A percentile compares a stretch with the other conserved stretches of the same genome.
These are phyloP conservation scores for Lentinula aciculospora DNA, from an alignment of 768 basidiomycete genomes.

Conservation along the genomic window DNA sequence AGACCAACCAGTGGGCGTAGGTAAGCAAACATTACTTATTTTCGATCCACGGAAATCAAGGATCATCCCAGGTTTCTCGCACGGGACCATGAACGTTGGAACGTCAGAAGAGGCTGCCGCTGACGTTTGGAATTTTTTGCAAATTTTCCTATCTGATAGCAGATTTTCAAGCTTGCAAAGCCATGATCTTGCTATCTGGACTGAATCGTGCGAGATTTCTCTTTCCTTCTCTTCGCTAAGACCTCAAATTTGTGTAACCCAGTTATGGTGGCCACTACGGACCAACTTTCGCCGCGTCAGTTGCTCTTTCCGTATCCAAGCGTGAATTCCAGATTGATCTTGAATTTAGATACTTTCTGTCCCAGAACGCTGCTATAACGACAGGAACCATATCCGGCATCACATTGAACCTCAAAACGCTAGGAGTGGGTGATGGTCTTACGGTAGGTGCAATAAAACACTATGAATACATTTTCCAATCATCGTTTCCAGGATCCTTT, in stretches of 20 bases:
- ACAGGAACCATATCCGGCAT: conserved; percentile 38
- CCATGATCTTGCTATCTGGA: conserved; percentile 35
- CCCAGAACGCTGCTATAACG: conserved; percentile 53
- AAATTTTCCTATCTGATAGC: conserved; percentile 33
- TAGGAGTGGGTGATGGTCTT: conserved; percentile 60
- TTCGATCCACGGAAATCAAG: too few species aligned
- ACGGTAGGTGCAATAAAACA: conserved; percentile 30
- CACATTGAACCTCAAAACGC: conserved; percentile 51
- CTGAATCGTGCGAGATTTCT: conserved; percentile 22
- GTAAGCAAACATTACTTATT: not conserved
- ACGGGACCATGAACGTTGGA: conserved; percentile 25
- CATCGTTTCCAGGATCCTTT: conserved; percentile 29
- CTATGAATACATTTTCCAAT: not conserved
- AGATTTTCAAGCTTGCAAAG: conserved; percentile 28
- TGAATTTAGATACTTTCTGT: conserved; percentile 40
- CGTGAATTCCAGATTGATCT: not conserved
- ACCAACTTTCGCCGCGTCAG: conserved; percentile 55
- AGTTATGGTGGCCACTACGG: conserved; percentile 73
- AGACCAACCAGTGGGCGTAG: conserved; percentile 27
- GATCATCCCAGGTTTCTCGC: conserved; percentile 32
- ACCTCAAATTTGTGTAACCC: not conserved
- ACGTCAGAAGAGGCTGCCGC: conserved; percentile 28
- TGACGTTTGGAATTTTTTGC: conserved; percentile 35
- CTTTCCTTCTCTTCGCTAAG: not conserved
- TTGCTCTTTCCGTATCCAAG: not conserved